Conservation (phyloP, 306 rosid species). For the Vigna reflexopilosa region DNA sequence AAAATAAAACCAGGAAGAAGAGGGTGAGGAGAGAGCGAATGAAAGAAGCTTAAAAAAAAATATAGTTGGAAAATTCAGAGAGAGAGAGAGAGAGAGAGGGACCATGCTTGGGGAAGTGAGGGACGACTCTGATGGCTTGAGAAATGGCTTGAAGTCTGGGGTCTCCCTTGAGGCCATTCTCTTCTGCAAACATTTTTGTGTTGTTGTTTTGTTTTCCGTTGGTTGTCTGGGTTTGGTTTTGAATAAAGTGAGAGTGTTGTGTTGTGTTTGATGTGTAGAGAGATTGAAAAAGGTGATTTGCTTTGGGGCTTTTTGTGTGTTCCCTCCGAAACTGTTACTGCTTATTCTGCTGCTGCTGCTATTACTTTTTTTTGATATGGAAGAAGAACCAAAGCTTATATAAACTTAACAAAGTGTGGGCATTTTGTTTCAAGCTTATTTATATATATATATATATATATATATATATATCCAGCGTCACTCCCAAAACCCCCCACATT, state of each 20-base stretch:
- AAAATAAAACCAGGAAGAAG: not conserved
- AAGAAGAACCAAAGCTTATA: not conserved
- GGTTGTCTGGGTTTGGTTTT: not conserved
- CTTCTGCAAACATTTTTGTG: constrained; percentile 80
- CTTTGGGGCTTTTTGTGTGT: constrained; percentile 25
- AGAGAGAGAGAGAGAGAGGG: not conserved
- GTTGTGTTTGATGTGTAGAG: not conserved
- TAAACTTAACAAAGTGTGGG: constrained; percentile 6
- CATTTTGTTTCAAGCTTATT: constrained; percentile 19
- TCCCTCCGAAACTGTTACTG: constrained; percentile 30
- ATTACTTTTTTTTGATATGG: not conserved
- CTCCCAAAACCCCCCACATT: constrained; percentile 22
- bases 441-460: constrained; percentile 12
- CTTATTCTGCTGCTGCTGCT: not conserved
- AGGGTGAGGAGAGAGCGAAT: not conserved
- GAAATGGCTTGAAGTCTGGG: constrained; percentile 91
- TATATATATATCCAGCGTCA: constrained; percentile 14
- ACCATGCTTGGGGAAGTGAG: constrained; percentile 96
- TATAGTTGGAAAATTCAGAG: not conserved
- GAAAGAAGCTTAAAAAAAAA: not conserved
- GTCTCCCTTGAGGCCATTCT: constrained; percentile 96
- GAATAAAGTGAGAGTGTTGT: not conserved
- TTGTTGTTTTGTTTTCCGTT: not conserved
- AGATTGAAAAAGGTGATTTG: constrained; percentile 1
- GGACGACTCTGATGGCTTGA: constrained; percentile 90